Percentiles rank a stretch among this genome's conserved stretches.
Conservation (phyloP, 2,329 filamentous ascomycete genomes). For the Trichoderma breve region DNA sequence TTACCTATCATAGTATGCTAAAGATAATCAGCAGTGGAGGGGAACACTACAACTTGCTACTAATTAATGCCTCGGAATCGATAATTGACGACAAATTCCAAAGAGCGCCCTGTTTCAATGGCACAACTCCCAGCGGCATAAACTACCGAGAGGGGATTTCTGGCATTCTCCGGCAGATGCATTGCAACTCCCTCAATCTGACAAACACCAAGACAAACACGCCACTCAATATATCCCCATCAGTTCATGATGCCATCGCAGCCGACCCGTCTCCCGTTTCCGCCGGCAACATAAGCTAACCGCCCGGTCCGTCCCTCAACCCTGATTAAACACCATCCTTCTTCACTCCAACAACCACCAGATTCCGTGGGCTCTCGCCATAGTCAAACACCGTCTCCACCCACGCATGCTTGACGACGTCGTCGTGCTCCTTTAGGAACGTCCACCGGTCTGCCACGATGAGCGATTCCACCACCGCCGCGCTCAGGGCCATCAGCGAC, state of each 20-base stretch:
- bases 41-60: background rate
- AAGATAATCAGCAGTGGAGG: background rate
- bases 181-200: background rate
- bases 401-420: slow-evolving; percentile 74
- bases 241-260: background rate
- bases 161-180: background rate
- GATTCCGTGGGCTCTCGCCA: slow-evolving; percentile 76
- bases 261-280: background rate
- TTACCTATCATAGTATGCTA: background rate
- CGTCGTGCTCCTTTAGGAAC: slow-evolving; percentile 74
- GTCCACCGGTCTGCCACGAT: slow-evolving; percentile 90
- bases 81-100: background rate
- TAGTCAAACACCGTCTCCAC: slow-evolving; percentile 94
- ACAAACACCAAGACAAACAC: background rate
- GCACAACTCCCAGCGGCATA: too few species aligned
- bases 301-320: background rate
- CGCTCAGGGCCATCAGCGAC: slow-evolving; percentile 95
- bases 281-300: background rate
- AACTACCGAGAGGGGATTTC: background rate
- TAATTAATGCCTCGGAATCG: background rate
- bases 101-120: too few species aligned
- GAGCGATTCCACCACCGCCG: slow-evolving; percentile 80
- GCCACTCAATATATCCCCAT: background rate
- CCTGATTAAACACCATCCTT: slow-evolving; percentile 36
- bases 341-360: slow-evolving; percentile 92